Evolutionary conservation across 371 early-diverging fungal genomes (phyloP), one percentile per base, ranked within the genome.

Genomic region (Smittium culicis): DNA sequence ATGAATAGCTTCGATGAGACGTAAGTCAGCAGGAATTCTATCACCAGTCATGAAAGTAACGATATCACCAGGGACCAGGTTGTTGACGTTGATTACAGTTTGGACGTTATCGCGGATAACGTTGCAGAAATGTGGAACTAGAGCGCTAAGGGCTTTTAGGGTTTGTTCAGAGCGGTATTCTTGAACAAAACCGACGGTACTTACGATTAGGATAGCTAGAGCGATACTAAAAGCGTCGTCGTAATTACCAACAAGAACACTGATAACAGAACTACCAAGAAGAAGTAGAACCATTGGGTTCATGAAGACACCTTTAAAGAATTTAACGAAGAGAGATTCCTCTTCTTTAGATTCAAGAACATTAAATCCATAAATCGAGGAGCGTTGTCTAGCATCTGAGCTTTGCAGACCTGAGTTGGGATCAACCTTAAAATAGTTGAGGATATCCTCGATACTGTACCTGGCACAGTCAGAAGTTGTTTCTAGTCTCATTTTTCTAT

Each of bases 31-130:
- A 29, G 98, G 98, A 34, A 98, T 81, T 78, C 92, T 92, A 76
- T 95, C 96, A 62, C 98, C 98, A 0, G 93, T 90, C 64, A 87
- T 79, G 31, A 97, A 73, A 35, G 86, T 85, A 64, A 97, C 85
- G 65, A 96, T 88, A 80, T 96, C 97, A 61, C 98, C 98, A n/a
- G 96, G 98, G 17, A 98, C 96, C 30, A 98, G 74, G 33, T 93
- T 89, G 35, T 80, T 76, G 8, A 96, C 84, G 33, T 85, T 72
- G 45, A 94, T 81, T 63, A 72, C 69, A 0, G 67, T 64, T 34
- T 71, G 63, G 65, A 76, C 72, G 70, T 86, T 85, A 75, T 85
- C 87, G 29, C 93, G 85, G 29, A 90, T 64, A 35, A 89, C 91
- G 35, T 77, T 77, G 32, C 82, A 84, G 68, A 78, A 77, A 57